Base-by-base conservation (phyloP, 2,329 filamentous ascomycete genomes). In the Ophiocordyceps camponoti-rufipedis region DNA sequence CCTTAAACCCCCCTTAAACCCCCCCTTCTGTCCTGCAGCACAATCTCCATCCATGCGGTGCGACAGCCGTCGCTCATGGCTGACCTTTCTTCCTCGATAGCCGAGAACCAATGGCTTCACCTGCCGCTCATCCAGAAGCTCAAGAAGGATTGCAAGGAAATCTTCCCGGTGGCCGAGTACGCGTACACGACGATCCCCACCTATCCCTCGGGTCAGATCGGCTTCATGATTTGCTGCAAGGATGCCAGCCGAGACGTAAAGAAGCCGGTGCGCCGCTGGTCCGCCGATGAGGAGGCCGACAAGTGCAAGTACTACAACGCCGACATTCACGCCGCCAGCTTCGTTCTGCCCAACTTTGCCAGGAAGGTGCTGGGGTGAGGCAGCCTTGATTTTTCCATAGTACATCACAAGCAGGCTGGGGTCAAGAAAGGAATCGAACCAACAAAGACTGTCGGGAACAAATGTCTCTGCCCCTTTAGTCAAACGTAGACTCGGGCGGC, bases 171-270 rank as follows among this genome's bases (percentile, higher is more conserved):
- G 51, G 91, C 84, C 64, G 91, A 98, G 71, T 98, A 96, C 71
- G 91, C 85, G 57, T 98, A 95, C 78, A 96, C 89, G 60, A 96
- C 89, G 58, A 98, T 98, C 66, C 91, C 91, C 48, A 98, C 91
- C 62, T 98, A 98, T 74, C 91, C 91, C 54, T 94, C 86, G 47
- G 91, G 91, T 62, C 91, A 98, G 73, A 98, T 98, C 60, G 91
- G 91, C 62, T 98, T 98, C 81, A 95, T 98, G 88, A 85, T 98
- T 62, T 96, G 91, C 80, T 85, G 75, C 81, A 96, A 98, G 79
- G 89, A 96, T 62, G 71, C 79, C 62, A 78, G 68, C 61, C 78
- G 80, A 64, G 76, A 98, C 67, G 75, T 96, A 62, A 85, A 76
- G 65, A 84, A 80, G 67, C 91, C 91, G 45, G 61, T 95, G 50